Evolutionary conservation across 208 protist species (phyloP).

Genomic region (Naegleria fowleri): DNA sequence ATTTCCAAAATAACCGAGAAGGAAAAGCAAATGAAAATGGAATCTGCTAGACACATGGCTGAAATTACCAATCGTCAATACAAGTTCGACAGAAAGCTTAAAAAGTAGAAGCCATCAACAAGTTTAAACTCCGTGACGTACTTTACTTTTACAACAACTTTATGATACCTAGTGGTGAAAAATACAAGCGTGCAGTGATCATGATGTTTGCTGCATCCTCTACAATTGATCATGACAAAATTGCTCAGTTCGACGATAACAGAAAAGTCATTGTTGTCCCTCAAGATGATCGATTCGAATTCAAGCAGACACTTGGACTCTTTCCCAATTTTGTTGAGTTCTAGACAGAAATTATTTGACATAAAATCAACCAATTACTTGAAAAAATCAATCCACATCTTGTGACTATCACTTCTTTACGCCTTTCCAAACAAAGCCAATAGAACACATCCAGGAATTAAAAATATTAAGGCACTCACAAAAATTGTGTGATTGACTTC

Average conservation of each 20-base stretch:
- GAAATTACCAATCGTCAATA: slow-evolving; percentile 20
- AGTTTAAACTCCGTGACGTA: slow-evolving; percentile 21
- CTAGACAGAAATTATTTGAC: neutral
- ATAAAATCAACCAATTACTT: no score
- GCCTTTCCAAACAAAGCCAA: neutral
- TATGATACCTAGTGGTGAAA: neutral
- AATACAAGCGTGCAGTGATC: neutral
- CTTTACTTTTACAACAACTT: slow-evolving; percentile 25
- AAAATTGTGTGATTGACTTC: slow-evolving; percentile 17
- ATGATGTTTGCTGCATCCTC: neutral
- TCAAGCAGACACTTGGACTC: neutral
- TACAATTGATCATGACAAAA: neutral
- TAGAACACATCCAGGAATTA: slow-evolving; percentile 8
- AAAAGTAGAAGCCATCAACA: slow-evolving; percentile 26
- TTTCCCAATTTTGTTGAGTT: neutral
- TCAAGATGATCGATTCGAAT: neutral
- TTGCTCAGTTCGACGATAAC: neutral
- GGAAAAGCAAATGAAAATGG: slow-evolving; percentile 27
- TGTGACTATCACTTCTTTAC: neutral
- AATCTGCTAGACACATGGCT: slow-evolving; percentile 26
- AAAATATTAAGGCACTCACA: slow-evolving; percentile 15
- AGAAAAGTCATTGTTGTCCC: neutral
- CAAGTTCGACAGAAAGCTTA: slow-evolving; percentile 5
- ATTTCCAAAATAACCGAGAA: slow-evolving; percentile 30
- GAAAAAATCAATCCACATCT: no score